Evolutionary conservation across 176 grass and related monocot species (phyloP), one percentile per base, ranked within the genome.

Genomic region (Aegilops sharonensis): DNA sequence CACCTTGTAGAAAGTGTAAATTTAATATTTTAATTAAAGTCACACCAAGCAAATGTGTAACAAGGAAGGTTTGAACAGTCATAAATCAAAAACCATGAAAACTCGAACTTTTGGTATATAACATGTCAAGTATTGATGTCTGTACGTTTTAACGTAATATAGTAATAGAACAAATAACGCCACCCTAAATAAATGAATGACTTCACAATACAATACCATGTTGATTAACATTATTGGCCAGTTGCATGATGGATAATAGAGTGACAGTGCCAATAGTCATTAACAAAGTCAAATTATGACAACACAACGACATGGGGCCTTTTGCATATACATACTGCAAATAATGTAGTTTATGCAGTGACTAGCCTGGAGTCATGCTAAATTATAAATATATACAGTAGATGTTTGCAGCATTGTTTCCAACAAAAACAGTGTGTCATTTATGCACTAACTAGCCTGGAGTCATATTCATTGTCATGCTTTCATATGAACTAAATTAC

Each of bases 241-340:
- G 29, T 78, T 35, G 27, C 21, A 39, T 14, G 37, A 69, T 71
- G 35, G 10, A 83, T 43, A 68, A 13, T 36, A 54, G 34, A 75
- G 75, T 62, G 64, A 23, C 25, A 57, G 69, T 43, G 59, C 18
- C 23, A 50, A 43, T 75, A 50, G 27, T 50, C 39, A 78, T 11
- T 72, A 34, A 56, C 56, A 34, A 89, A 84, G 24, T 85, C 25
- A 85, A 76, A 85, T 75, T 30, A 80, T 40, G 32, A 79, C 64
- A 57, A 57, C 47, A 3, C 34, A 74, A 65, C 4, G 52, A 23
- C 17, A 37, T 85, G 24, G 30, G 32, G 17, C 8, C 17, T 25
- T 25, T 25, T 25, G n/a, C 66, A 79, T 37, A 72, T 64, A 52
- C 4, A 60, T 32, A 84, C 43, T 78, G 67, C 23, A 64, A 64